Evolutionary conservation across 2,329 filamentous ascomycete species (phyloP).

Genomic region (Sporothrix variecibatus): DNA sequence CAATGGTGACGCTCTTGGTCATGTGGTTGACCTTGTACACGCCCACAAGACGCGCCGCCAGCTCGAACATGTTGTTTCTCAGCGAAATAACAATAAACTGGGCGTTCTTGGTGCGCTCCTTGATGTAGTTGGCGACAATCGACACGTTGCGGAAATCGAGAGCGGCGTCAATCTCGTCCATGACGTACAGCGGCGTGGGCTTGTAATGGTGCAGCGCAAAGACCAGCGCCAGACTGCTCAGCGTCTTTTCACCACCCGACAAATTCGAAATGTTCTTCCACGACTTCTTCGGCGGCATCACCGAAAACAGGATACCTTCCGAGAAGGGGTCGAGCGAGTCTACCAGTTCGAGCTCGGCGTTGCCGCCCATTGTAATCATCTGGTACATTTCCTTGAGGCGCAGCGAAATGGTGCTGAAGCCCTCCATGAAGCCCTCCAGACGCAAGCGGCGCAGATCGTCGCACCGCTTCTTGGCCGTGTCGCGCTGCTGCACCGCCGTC

Average conservation of each 20-base stretch:
- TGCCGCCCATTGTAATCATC: conserved; percentile 99
- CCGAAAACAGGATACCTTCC: conserved; percentile 93
- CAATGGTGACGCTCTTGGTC: conserved; percentile 88
- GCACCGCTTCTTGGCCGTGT: conserved; percentile 85
- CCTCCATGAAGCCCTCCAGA: conserved; percentile 97
- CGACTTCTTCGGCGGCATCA: conserved; percentile 99
- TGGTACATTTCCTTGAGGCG: conserved; percentile 99
- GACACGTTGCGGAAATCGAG: conserved; percentile 98
- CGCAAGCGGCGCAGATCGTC: conserved; percentile 89
- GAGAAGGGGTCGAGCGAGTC: conserved; percentile 96
- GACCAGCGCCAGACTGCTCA: conserved; percentile 90
- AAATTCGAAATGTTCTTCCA: conserved; percentile 99
- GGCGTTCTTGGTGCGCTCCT: conserved; percentile 97
- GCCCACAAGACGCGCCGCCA: conserved; percentile 90
- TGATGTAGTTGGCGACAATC: conserved; percentile 98
- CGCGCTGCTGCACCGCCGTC: conserved; percentile 73
- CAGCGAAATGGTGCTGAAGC: conserved; percentile 90
- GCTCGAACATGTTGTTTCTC: conserved; percentile 99
- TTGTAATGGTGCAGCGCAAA: conserved; percentile 98
- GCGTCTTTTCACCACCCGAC: conserved; percentile 94
- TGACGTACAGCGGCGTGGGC: conserved; percentile 95
- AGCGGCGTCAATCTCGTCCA: conserved; percentile 99
- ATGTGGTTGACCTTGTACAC: conserved; percentile 99
- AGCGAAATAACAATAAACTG: conserved; percentile 98
- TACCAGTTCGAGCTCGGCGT: conserved; percentile 94